These are phyloP conservation scores for Pichia manshurica DNA, from an alignment of 805 yeast species.

Conservation along the genomic window DNA sequence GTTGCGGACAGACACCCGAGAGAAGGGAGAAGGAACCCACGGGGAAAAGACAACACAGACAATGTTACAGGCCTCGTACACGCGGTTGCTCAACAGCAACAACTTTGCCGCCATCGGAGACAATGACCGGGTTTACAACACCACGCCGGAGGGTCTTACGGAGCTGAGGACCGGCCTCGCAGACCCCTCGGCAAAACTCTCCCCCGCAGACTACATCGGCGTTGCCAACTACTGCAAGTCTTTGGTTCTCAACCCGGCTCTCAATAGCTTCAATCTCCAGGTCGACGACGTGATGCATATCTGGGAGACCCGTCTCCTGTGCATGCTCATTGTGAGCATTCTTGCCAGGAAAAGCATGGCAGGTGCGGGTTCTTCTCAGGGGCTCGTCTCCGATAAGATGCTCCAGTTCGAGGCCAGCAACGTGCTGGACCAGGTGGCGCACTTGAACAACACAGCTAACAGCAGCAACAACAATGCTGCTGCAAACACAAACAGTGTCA, in stretches of 20 bases:
- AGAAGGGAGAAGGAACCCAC: too few species aligned
- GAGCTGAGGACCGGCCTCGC: background rate
- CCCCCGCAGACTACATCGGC: slow-evolving; percentile 15
- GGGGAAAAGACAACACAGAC: too few species aligned
- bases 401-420: slow-evolving; percentile 25
- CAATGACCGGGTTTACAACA: slow-evolving; percentile 5
- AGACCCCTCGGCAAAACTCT: background rate
- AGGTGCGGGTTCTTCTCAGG: slow-evolving; percentile 10
- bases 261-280: slow-evolving; percentile 14
- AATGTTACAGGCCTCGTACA: slow-evolving; percentile 9
- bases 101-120: slow-evolving; percentile 9
- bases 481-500: too few species aligned
- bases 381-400: slow-evolving; percentile 26
- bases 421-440: slow-evolving; percentile 24
- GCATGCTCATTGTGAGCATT: slow-evolving; percentile 13
- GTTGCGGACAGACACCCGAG: too few species aligned
- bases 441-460: slow-evolving; percentile 10
- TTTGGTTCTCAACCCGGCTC: slow-evolving; percentile 22
- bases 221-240: slow-evolving; percentile 27
- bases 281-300: slow-evolving; percentile 37
- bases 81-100: slow-evolving; percentile 7
- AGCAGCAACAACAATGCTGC: background rate
- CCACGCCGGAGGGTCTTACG: slow-evolving; percentile 5
- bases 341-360: too few species aligned
- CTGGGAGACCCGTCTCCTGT: slow-evolving; percentile 32